A percentile compares a stretch with the other conserved stretches of the same genome.
Conservation (phyloP, 306 rosid species). For the Leucaena leucocephala region DNA sequence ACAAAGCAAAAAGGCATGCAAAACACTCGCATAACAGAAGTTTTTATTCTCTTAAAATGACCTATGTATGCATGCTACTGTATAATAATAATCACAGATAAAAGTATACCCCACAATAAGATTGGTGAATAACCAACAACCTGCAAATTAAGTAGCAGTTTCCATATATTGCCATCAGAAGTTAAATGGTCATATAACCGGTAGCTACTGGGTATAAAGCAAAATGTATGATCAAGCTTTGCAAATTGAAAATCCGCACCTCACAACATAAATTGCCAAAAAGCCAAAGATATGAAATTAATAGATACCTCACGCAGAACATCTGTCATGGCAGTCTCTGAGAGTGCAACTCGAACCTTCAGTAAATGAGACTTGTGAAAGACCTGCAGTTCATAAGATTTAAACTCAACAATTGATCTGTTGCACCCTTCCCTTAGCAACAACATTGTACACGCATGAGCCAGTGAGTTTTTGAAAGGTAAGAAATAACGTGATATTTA, state of each 20-base stretch:
- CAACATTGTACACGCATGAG: background rate
- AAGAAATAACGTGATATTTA: background rate
- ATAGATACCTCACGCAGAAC: conserved; percentile 88
- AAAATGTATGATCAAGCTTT: conserved; percentile 19
- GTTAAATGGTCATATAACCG: conserved; percentile 8
- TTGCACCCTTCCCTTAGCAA: conserved; percentile 26
- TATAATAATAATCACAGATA: conserved; percentile 23
- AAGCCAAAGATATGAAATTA: conserved; percentile 21
- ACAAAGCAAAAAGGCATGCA: conserved; percentile 13
- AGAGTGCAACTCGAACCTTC: conserved; percentile 92
- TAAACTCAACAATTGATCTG: conserved; percentile 26
- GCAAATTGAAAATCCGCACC: conserved; percentile 14
- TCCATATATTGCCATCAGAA: conserved; percentile 10
- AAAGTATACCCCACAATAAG: conserved; percentile 11
- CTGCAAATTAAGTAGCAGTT: conserved; percentile 20
- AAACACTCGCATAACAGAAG: background rate
- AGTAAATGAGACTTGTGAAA: conserved; percentile 93
- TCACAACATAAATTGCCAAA: conserved; percentile 9
- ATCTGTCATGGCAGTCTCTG: conserved; percentile 99
- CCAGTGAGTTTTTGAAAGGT: conserved; percentile 16
- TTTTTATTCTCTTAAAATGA: conserved; percentile 9
- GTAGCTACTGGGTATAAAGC: conserved; percentile 2
- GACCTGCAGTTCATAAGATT: conserved; percentile 56
- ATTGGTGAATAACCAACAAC: conserved; percentile 8
- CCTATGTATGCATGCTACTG: conserved; percentile 5